Evolutionary conservation across 2,329 filamentous ascomycete species (phyloP).

Genomic region (Diatrype stigma): DNA sequence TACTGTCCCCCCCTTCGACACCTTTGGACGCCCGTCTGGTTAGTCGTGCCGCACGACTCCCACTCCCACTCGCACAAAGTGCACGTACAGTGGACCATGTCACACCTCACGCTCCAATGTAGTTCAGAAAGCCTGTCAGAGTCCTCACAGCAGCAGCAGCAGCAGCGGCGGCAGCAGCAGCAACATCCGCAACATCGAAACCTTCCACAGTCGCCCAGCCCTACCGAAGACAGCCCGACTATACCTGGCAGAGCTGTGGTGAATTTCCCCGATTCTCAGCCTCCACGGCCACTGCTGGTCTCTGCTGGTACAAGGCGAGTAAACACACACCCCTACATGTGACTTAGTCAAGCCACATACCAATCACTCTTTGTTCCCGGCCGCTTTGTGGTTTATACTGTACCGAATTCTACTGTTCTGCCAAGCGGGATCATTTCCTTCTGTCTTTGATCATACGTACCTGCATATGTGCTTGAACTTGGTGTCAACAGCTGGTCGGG

Average conservation of each 20-base stretch:
- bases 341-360: not conserved
- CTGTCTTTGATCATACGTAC: not conserved
- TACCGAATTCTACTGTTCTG: not conserved
- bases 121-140: slow-evolving; percentile 35
- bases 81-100: slow-evolving; percentile 44
- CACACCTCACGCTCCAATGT: slow-evolving; percentile 47
- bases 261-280: slow-evolving; percentile 21
- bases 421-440: not conserved
- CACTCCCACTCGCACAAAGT: slow-evolving; percentile 3
- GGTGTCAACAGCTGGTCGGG: not conserved
- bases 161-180: slow-evolving; percentile 12
- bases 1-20: slow-evolving; percentile 16
- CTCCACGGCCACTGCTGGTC: slow-evolving; percentile 20
- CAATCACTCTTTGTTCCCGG: not conserved
- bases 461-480: not conserved
- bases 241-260: slow-evolving; percentile 35
- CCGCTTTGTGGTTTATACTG: not conserved
- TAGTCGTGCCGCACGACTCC: not conserved
- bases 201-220: slow-evolving; percentile 12
- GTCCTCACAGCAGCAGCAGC: slow-evolving; percentile 12
- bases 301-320: slow-evolving; percentile 16
- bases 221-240: slow-evolving; percentile 42
- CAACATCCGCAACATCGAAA: slow-evolving; percentile 7
- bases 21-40: slow-evolving; percentile 21
- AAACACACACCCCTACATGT: not conserved